Conservation (phyloP, 176 grass and related monocot species). For the Oryza glaberrima region DNA sequence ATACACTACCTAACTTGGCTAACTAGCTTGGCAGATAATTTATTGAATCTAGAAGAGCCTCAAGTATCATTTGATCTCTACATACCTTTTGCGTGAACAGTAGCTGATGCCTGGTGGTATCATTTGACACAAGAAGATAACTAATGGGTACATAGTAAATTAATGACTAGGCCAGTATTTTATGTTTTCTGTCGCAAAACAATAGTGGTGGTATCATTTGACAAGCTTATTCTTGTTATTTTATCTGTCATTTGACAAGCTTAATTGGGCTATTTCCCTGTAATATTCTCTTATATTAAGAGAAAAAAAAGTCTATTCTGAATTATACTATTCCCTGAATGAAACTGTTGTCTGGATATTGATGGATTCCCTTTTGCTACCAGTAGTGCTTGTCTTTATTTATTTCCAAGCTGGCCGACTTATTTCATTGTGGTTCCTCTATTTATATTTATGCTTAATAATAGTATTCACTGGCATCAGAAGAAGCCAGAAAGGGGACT, state of each 20-base stretch:
- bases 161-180: neutral
- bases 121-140: neutral
- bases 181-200: neutral
- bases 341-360: neutral
- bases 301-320: constrained; percentile 24
- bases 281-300: neutral
- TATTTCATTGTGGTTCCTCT: neutral
- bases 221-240: neutral
- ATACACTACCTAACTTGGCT: neutral
- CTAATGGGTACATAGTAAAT: neutral
- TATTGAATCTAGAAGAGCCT: neutral
- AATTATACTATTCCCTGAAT: neutral
- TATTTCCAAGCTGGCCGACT: neutral
- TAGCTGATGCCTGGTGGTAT: neutral
- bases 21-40: neutral
- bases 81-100: neutral
- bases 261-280: neutral
- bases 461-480: constrained; percentile 6
- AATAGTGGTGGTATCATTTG: constrained; percentile 3
- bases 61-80: neutral
- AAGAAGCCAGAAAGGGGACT: neutral
- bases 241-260: neutral
- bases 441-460: neutral
- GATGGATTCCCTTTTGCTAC: neutral
- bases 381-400: neutral